Base-by-base conservation (phyloP, 331 rosid genomes). In the Cydonia oblonga region DNA sequence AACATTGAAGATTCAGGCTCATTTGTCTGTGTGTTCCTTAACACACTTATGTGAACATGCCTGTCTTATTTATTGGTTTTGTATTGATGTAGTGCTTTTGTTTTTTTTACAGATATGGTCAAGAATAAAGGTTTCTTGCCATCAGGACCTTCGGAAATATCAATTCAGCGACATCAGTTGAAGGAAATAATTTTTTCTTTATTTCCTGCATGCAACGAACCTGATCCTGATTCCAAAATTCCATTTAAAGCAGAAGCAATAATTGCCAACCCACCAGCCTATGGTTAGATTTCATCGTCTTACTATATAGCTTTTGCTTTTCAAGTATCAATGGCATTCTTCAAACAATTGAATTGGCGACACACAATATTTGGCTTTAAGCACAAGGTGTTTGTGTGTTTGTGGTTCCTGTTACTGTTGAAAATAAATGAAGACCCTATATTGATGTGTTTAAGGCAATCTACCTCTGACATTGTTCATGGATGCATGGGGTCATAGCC, bases 51-150 rank as follows among this genome's bases (percentile, higher is more conserved):
- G 65, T 28, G 12, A 19, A 20, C 9, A 8, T 52, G 16, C 24
- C 6, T 23, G 63, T 23, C 30, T 57, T 57, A n/a, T 9, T 52
- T 35, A 70, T 23, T 51, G 24, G 11, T 25, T 46, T 19, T 18
- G 19, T 26, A 22, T 53, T 78, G 26, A 49, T 75, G 30, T 74
- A 51, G 38, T 64, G 28, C 73, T 0, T 57, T 15, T 70, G 6
- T n/a, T n/a, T 81, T 75, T 12, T 57, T 23, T 81, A 72, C 90
- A 93, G 97, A 93, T 88, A 93, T 93, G 98, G 96, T 93, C 69
- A 93, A 93, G 86, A 83, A 93, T 84, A 91, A 93, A 85, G 98
- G 97, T 70, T 91, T 93, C 83, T 78, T 93, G 85, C 98, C 98
- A 58, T 90, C 97, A 14, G 97, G 87, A 40, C 97, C 96, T 81